Evolutionary conservation across 2,329 filamentous ascomycete genomes (phyloP), one percentile per base, ranked within the genome.

Genomic region (Aspergillus sp.): DNA sequence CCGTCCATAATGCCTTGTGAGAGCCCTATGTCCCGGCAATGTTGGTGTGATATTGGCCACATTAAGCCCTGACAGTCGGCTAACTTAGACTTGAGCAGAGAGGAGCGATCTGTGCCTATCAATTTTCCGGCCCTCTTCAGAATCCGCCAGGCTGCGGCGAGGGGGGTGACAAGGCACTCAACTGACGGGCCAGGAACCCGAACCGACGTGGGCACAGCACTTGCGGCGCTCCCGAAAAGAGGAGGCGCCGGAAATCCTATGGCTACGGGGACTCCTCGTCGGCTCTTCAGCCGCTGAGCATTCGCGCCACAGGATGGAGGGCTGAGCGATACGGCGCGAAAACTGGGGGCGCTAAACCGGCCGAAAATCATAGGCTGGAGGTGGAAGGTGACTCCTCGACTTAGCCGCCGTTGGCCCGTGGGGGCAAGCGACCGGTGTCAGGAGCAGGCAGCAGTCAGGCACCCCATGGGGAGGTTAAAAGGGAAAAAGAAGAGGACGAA

Each of bases 381-480:
- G 41, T 40, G 19, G 42, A 42, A 51, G 56, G 53, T 54, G 49
- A 49, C 48, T 55, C 58, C 47, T 53, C 44, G 20, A 43, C 49
- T 55, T 65, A 63, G 54, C 60, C 65, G 65, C 65, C 56, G 64
- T 66, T 67, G 64, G 62, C 47, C 47, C 44, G 34, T 45, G 32
- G 45, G 19, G 19, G 4, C 13, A 34, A 49, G 43, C 40, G 29
- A 32, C 34, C 48, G 34, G 31, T 20, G 40, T 38, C 19, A 36
- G 42, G 34, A 49, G 45, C 36, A 36, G 45, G n/a, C 17, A 49
- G 56, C 58, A 31, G 25, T 14, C 19, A 10, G 14, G 38, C n/a
- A 9, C 29, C 23, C 21, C 21, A 31, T 16, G 47, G 58, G 58
- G 23, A 23, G 45, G 13, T 7, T n/a, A 7, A 43, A 21, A 36